Evolutionary conservation across 2,329 filamentous ascomycete species (phyloP).

Genomic region (Byssothecium circinans): DNA sequence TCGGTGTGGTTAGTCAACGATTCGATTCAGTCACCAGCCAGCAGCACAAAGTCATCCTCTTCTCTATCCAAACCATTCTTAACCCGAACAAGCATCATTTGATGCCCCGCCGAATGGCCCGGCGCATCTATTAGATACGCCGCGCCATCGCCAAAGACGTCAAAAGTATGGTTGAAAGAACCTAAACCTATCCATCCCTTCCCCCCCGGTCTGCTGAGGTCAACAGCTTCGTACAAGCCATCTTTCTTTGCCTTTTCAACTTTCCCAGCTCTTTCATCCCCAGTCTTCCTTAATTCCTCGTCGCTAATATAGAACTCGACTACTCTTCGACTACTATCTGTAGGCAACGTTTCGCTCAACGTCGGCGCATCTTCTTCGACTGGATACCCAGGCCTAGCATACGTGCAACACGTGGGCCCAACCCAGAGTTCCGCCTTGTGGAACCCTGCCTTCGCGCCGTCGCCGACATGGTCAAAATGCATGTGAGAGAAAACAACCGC

Average conservation of each 20-base stretch:
- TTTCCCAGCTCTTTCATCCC: slow-evolving; percentile 28
- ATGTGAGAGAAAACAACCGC: slow-evolving; percentile 45
- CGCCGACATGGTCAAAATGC: slow-evolving; percentile 48
- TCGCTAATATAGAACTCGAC: slow-evolving; percentile 32
- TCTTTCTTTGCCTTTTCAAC: slow-evolving; percentile 24
- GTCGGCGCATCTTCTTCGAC: slow-evolving; percentile 22
- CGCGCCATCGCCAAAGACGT: slow-evolving; percentile 54
- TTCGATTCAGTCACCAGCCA: slow-evolving; percentile 39
- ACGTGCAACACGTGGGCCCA: slow-evolving; percentile 38
- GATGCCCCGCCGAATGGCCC: slow-evolving; percentile 56
- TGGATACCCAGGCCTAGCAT: slow-evolving; percentile 36
- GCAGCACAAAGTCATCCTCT: slow-evolving; percentile 28
- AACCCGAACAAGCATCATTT: slow-evolving; percentile 44
- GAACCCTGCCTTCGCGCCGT: slow-evolving; percentile 42
- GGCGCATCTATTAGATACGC: slow-evolving; percentile 55
- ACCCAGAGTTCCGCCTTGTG: slow-evolving; percentile 43
- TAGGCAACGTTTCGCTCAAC: slow-evolving; percentile 49
- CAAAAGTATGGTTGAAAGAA: slow-evolving; percentile 49
- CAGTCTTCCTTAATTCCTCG: slow-evolving; percentile 26
- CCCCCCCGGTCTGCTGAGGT: slow-evolving; percentile 28
- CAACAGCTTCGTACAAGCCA: slow-evolving; percentile 32
- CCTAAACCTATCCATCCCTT: slow-evolving; percentile 48
- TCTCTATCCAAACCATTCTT: slow-evolving; percentile 9
- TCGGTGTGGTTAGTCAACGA: too few relatives aligned
- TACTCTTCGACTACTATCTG: slow-evolving; percentile 49